Evolutionary conservation across 2,329 filamentous ascomycete species (phyloP).

Genomic region (Colletotrichum viniferum): DNA sequence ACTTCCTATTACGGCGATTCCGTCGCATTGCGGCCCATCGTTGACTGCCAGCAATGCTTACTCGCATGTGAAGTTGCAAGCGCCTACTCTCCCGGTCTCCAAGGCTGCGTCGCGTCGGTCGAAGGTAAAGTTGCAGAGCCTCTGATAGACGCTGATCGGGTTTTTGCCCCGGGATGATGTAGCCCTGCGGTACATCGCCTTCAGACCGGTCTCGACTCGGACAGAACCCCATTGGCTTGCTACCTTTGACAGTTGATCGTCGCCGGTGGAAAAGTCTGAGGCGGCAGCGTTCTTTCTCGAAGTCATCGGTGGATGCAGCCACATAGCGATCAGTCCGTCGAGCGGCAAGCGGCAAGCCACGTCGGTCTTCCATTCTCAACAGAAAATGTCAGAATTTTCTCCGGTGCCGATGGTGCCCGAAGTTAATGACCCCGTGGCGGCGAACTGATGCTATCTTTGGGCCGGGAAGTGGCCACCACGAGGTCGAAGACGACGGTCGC

Average conservation of each 20-base stretch:
- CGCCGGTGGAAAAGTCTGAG: neutral
- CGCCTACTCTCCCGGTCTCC: neutral
- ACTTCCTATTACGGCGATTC: neutral
- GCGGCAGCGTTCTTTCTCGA: neutral
- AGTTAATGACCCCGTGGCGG: neutral
- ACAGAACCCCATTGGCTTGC: neutral
- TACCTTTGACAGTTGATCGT: neutral
- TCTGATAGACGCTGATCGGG: neutral
- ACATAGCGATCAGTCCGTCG: neutral
- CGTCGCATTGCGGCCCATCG: neutral
- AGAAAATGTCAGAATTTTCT: neutral
- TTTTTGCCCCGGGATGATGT: neutral
- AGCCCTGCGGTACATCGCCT: neutral
- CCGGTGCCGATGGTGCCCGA: neutral
- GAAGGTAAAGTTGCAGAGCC: neutral
- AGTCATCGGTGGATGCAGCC: neutral
- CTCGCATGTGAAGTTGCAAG: conserved; percentile 3
- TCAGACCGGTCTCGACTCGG: conserved; percentile 7
- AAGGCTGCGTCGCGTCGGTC: neutral
- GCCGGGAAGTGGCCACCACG: neutral
- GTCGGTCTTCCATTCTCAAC: conserved; percentile 1
- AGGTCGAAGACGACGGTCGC: neutral
- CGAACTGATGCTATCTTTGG: conserved; percentile 1
- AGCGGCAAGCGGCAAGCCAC: neutral
- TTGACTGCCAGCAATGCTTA: neutral